phyloP scores from a whole-genome alignment of 129 eudicot genomes.

The Helichrysum umbraculigerum region DNA sequence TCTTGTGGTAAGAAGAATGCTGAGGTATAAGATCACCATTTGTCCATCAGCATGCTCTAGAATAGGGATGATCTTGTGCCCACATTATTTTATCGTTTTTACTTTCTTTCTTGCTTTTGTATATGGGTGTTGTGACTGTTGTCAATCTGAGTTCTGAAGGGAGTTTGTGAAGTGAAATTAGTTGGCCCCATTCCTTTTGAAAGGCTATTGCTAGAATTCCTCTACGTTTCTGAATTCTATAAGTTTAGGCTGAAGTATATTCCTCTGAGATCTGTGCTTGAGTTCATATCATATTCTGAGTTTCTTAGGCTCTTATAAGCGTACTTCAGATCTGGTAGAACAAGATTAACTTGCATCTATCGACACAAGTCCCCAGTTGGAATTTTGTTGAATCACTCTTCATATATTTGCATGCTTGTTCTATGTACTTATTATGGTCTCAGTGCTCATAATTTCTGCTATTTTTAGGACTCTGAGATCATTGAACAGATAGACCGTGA shows the following conservation, averaged over 20 bases:
- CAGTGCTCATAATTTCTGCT: slow-evolving; percentile 13
- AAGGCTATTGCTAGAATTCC: background rate
- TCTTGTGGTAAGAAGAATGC: background rate
- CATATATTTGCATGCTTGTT: slow-evolving; percentile 19
- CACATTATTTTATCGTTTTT: too few relatives aligned
- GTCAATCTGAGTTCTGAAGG: too few relatives aligned
- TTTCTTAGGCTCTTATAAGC: background rate
- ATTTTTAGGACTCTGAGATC: slow-evolving; percentile 81
- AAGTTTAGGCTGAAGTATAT: background rate
- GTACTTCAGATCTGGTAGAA: slow-evolving; percentile 9
- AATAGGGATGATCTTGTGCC: background rate
- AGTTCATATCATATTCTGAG: background rate
- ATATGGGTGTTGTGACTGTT: too few relatives aligned
- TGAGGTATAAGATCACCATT: background rate
- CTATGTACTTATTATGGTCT: slow-evolving; percentile 13
- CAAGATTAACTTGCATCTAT: background rate
- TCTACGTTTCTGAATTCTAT: background rate
- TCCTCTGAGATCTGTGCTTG: background rate
- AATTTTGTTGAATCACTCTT: background rate
- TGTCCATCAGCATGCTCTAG: background rate
- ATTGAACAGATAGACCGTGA: slow-evolving; percentile 94
- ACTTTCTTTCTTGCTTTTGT: too few relatives aligned
- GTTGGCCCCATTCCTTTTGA: background rate
- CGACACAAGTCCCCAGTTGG: background rate
- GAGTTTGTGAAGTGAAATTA: background rate